Percentiles rank a stretch among this genome's conserved stretches.
Evolutionary conservation across 2,329 filamentous ascomycete genomes (phyloP).

Genomic region (Neurospora crassa): DNA sequence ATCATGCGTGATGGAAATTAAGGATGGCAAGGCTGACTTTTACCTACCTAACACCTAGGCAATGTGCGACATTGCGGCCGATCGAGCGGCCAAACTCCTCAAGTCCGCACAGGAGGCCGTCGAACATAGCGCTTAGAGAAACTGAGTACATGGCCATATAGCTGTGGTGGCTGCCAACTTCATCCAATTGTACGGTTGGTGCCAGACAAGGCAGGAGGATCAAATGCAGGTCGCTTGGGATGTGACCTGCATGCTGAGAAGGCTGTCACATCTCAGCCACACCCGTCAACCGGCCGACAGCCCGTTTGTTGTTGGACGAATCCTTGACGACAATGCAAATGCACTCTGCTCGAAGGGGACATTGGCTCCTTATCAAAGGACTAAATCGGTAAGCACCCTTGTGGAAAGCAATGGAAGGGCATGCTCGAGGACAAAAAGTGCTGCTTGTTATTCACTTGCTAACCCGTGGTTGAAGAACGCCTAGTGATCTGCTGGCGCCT

Average conservation of each 20-base stretch:
- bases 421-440: background rate
- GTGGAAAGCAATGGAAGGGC: background rate
- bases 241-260: background rate
- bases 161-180: no score
- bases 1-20: no score
- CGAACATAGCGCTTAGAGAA: background rate
- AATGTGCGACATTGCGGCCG: conserved; percentile 84
- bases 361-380: background rate
- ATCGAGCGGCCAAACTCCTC: conserved; percentile 59
- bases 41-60: conserved; percentile 43
- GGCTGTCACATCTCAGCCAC: background rate
- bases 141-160: no score
- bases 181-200: background rate
- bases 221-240: background rate
- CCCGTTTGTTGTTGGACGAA: background rate
- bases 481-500: background rate
- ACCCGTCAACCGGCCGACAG: background rate
- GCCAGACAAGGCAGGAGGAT: background rate
- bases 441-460: background rate
- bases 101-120: conserved; percentile 7
- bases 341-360: background rate
- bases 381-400: background rate
- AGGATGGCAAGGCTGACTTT: background rate
- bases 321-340: background rate
- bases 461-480: background rate